These are phyloP conservation scores for Dictyostelium firmibasis DNA, from an alignment of 78 protist species.

Conservation along the genomic window DNA sequence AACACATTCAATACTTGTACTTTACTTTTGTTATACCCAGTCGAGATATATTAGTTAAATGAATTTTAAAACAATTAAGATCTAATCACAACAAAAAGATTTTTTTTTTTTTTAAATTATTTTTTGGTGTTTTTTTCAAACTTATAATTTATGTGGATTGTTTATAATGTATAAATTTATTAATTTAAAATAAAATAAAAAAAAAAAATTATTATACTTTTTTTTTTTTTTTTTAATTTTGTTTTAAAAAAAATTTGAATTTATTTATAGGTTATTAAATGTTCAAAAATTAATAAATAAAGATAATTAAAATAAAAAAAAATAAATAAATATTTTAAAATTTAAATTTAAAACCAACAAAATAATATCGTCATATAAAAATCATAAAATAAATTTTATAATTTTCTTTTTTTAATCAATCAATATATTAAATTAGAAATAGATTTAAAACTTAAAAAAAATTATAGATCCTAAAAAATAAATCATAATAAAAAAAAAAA, in stretches of 20 bases:
- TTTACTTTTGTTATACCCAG: background rate
- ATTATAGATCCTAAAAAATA: background rate
- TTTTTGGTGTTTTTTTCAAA: background rate
- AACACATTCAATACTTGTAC: background rate
- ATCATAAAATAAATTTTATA: no score
- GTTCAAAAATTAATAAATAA: background rate
- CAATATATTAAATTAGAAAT: background rate
- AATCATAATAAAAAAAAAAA: no score
- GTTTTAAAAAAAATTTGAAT: no score
- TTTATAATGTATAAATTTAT: background rate
- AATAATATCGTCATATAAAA: background rate
- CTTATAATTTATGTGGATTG: no score
- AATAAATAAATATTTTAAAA: no score
- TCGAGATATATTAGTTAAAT: background rate
- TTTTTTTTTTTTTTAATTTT: no score
- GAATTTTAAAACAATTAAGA: background rate
- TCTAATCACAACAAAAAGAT: background rate
- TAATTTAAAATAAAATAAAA: no score
- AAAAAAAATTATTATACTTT: no score
- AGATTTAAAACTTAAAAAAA: background rate
- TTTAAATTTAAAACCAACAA: no score
- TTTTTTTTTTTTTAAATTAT: no score
- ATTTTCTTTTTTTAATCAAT: no score
- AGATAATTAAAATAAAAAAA: background rate
- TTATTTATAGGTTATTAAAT: background rate